phyloP scores from a whole-genome alignment of 1,139 yeast species.

The Hemisphaericaspora xylanilytica region DNA sequence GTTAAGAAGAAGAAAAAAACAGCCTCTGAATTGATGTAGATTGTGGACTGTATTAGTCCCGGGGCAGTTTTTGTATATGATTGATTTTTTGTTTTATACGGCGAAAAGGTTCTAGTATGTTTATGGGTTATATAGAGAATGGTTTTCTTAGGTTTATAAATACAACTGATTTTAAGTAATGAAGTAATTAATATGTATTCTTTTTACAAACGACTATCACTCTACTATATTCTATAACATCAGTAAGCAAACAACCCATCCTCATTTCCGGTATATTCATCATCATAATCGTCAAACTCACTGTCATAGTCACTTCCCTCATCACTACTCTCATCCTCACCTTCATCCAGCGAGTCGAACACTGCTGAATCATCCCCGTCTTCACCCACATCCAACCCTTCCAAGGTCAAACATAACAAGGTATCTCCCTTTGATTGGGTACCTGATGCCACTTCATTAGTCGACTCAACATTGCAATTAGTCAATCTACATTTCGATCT shows the following conservation, averaged over 20 bases:
- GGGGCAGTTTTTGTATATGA: background rate
- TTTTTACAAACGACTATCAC: too few relatives aligned
- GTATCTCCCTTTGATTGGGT: slow-evolving; percentile 82
- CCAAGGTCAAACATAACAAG: slow-evolving; percentile 62
- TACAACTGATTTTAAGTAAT: too few relatives aligned
- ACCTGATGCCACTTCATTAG: slow-evolving; percentile 59
- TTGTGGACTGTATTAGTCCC: background rate
- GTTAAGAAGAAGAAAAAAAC: slow-evolving; percentile 12
- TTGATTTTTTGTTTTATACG: background rate
- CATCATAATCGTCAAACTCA: slow-evolving; percentile 35
- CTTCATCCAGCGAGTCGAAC: slow-evolving; percentile 16
- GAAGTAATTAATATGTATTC: too few relatives aligned
- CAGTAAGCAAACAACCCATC: slow-evolving; percentile 45
- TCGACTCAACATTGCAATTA: slow-evolving; percentile 83
- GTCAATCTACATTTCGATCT: slow-evolving; percentile 60
- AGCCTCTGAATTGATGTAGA: background rate
- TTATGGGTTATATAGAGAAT: background rate
- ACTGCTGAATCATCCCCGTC: slow-evolving; percentile 2
- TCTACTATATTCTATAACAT: too few relatives aligned
- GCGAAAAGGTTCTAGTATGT: too few relatives aligned
- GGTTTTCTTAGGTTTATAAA: background rate
- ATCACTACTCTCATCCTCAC: slow-evolving; percentile 37
- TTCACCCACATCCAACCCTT: slow-evolving; percentile 43
- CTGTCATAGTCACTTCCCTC: slow-evolving; percentile 30
- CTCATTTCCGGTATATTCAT: slow-evolving; percentile 49